phyloP scores from a whole-genome alignment of 768 basidiomycete species.

The Xerocomellus dryophilus region DNA sequence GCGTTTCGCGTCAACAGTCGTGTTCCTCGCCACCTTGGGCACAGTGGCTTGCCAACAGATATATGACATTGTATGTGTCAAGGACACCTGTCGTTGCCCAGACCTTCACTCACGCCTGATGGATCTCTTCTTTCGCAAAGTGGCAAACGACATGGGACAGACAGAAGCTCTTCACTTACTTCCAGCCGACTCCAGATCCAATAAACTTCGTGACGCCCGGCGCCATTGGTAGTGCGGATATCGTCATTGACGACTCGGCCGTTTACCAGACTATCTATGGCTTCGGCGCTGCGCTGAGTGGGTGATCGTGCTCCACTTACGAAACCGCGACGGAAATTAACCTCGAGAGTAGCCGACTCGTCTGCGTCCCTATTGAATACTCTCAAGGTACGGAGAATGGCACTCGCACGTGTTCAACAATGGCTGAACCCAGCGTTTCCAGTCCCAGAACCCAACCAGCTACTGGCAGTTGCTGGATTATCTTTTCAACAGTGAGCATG shows the following conservation, averaged over 20 bases:
- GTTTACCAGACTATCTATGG: conserved; percentile 64
- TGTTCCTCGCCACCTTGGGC: conserved; percentile 20
- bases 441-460: conserved; percentile 50
- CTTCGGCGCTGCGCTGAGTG: conserved; percentile 67
- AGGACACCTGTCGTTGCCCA: neutral
- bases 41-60: conserved; percentile 47
- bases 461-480: conserved; percentile 59
- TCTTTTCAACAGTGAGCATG: conserved; percentile 46
- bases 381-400: conserved; percentile 50
- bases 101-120: neutral
- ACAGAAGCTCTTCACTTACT: conserved; percentile 30
- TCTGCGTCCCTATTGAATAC: conserved; percentile 59
- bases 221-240: conserved; percentile 55
- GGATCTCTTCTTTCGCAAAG: conserved; percentile 29
- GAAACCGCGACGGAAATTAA: neutral
- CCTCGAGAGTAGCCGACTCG: conserved; percentile 55
- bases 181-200: conserved; percentile 28
- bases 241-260: conserved; percentile 52
- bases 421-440: conserved; percentile 1
- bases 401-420: neutral
- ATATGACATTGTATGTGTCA: conserved; percentile 46
- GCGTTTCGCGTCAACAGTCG: conserved; percentile 14
- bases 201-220: conserved; percentile 44
- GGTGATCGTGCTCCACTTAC: conserved; percentile 7
- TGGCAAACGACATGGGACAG: conserved; percentile 52